These are phyloP conservation scores for Biancaea sappan DNA, from an alignment of 306 rosid genomes.

Conservation along the genomic window DNA sequence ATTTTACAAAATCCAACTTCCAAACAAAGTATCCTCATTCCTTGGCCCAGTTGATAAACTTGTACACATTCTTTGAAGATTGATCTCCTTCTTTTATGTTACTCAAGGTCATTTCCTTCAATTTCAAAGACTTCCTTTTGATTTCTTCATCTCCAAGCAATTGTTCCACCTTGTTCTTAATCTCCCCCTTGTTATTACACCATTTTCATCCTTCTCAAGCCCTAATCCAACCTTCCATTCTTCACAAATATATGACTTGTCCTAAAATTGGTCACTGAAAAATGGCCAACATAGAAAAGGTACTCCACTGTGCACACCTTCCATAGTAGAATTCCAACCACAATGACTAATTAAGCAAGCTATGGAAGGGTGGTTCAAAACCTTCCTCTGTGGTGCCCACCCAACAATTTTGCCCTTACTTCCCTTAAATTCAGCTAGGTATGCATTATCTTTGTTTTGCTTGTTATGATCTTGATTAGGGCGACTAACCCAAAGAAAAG, in stretches of 20 bases:
- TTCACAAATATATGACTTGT: constrained; percentile 33
- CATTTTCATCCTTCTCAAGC: constrained; percentile 5
- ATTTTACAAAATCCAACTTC: no score
- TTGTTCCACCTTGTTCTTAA: constrained; percentile 29
- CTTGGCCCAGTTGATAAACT: neutral
- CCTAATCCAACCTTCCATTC: constrained; percentile 32
- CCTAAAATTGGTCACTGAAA: constrained; percentile 22
- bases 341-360: constrained; percentile 43
- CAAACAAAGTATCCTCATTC: no score
- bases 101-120: constrained; percentile 13
- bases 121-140: constrained; percentile 9
- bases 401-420: constrained; percentile 2
- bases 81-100: constrained; percentile 25
- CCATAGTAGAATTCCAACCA: constrained; percentile 44
- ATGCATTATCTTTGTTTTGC: neutral
- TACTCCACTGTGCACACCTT: constrained; percentile 32
- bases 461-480: no score
- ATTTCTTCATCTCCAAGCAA: constrained; percentile 18
- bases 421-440: constrained; percentile 19
- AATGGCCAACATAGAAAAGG: constrained; percentile 47
- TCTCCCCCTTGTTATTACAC: constrained; percentile 15
- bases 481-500: constrained; percentile 40
- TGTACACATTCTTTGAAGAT: neutral
- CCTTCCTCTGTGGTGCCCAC: constrained; percentile 37
- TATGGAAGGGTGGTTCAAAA: constrained; percentile 31